Percentiles rank a stretch among this genome's conserved stretches.
These are phyloP conservation scores for Botrytis fragariae DNA, from an alignment of 2,329 filamentous ascomycete species.

Conservation along the genomic window DNA sequence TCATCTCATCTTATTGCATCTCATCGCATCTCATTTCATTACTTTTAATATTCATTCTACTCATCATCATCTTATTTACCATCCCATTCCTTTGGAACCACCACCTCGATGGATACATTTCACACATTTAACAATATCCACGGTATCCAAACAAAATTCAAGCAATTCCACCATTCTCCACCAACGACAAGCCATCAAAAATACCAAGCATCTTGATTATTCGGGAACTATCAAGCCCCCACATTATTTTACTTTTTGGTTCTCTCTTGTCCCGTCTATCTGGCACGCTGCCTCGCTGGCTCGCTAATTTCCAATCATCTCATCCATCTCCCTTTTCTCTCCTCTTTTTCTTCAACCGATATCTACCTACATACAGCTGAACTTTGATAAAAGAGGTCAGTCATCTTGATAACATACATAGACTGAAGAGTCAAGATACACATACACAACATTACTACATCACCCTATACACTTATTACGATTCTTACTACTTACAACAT, in stretches of 20 bases:
- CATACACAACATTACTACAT: not conserved
- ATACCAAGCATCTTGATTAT: not conserved
- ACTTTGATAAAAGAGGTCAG: not conserved
- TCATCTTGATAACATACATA: not conserved
- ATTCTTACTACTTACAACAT: not conserved
- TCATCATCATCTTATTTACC: not conserved
- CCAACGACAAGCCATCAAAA: not conserved
- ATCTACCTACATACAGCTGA: not conserved
- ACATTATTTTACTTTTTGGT: conserved; percentile 7
- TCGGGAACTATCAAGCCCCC: conserved; percentile 5
- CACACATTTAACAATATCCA: not conserved
- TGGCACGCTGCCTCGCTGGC: conserved; percentile 17
- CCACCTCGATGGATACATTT: not conserved
- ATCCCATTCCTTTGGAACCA: not conserved
- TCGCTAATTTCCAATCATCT: conserved; percentile 18
- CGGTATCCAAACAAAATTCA: not conserved
- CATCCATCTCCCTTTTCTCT: not conserved
- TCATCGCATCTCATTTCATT: not conserved
- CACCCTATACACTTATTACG: not conserved
- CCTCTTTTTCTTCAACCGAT: conserved; percentile 1
- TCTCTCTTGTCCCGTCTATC: conserved; percentile 12
- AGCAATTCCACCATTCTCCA: not conserved
- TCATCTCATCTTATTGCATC: not conserved
- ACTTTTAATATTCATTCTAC: not conserved
- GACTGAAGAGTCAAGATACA: not conserved